A percentile compares a stretch with the other conserved stretches of the same genome.
phyloP scores from a whole-genome alignment of 2,329 filamentous ascomycete genomes.

The Paecilomyces niveus region DNA sequence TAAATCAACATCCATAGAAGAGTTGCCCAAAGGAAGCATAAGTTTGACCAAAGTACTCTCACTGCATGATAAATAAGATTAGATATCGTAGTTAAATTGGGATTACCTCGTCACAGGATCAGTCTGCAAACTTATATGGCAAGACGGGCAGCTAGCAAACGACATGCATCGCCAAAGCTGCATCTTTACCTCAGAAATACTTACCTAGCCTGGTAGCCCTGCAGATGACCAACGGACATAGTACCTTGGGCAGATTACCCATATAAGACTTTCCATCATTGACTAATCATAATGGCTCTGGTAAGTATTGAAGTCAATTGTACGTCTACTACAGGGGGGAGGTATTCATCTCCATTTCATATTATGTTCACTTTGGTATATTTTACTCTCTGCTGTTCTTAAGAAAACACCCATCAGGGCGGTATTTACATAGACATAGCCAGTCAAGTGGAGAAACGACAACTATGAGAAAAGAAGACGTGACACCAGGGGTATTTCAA shows the following conservation, averaged over 20 bases:
- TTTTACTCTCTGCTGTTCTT: neutral
- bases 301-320: neutral
- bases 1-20: too few relatives aligned
- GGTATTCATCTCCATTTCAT: neutral
- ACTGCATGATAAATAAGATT: too few relatives aligned
- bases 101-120: too few relatives aligned
- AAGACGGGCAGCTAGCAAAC: too few relatives aligned
- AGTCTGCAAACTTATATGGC: too few relatives aligned
- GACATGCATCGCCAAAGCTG: too few relatives aligned
- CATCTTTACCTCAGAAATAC: too few relatives aligned
- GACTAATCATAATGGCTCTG: neutral
- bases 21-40: too few relatives aligned
- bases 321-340: neutral
- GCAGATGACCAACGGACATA: neutral
- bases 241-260: neutral
- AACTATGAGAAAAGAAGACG: neutral
- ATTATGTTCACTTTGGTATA: neutral
- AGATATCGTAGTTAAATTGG: too few relatives aligned
- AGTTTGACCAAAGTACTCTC: too few relatives aligned
- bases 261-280: neutral
- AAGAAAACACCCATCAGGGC: neutral
- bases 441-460: neutral
- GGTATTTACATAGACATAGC: neutral
- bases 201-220: neutral
- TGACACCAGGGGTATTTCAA: neutral